Percentiles rank a stretch among this genome's conserved stretches.
phyloP scores from a whole-genome alignment of 805 yeast genomes.

The Yamadazyma ubonensis region DNA sequence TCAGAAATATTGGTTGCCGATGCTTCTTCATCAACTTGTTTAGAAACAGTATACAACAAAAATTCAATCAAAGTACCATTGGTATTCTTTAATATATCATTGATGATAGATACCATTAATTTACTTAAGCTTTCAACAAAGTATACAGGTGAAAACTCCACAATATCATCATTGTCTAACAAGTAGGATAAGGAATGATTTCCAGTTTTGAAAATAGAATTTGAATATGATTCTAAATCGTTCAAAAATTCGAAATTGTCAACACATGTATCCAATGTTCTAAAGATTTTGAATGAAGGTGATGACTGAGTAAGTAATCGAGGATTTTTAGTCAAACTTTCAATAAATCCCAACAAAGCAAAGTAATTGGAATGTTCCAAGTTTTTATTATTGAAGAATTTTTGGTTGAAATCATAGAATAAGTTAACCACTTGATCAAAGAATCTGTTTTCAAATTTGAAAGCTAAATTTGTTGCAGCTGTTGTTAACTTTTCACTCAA shows the following conservation, averaged over 20 bases:
- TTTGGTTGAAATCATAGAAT: slow-evolving; percentile 26
- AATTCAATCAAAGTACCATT: slow-evolving; percentile 26
- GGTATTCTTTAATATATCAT: slow-evolving; percentile 27
- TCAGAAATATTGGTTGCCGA: slow-evolving; percentile 1
- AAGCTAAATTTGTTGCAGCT: slow-evolving; percentile 33
- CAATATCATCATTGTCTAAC: slow-evolving; percentile 26
- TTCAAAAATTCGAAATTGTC: slow-evolving; percentile 40
- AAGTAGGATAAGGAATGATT: slow-evolving; percentile 18
- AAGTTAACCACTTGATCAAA: slow-evolving; percentile 26
- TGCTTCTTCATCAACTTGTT: slow-evolving; percentile 17
- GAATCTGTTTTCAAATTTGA: slow-evolving; percentile 20
- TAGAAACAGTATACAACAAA: slow-evolving; percentile 26
- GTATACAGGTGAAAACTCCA: slow-evolving; percentile 34
- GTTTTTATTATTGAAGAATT: slow-evolving; percentile 22
- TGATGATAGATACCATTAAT: slow-evolving; percentile 35
- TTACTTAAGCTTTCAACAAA: slow-evolving; percentile 34
- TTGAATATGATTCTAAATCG: slow-evolving; percentile 34
- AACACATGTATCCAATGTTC: slow-evolving; percentile 33
- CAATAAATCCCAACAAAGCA: slow-evolving; percentile 34
- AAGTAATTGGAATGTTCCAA: slow-evolving; percentile 33
- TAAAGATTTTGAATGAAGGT: slow-evolving; percentile 29
- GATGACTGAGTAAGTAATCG: slow-evolving; percentile 23
- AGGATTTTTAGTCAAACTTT: slow-evolving; percentile 29
- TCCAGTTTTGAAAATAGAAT: slow-evolving; percentile 15
- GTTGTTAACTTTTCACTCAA: slow-evolving; percentile 33